phyloP scores from a whole-genome alignment of 2,329 filamentous ascomycete species.

The Aureobasidium leucospermi region DNA sequence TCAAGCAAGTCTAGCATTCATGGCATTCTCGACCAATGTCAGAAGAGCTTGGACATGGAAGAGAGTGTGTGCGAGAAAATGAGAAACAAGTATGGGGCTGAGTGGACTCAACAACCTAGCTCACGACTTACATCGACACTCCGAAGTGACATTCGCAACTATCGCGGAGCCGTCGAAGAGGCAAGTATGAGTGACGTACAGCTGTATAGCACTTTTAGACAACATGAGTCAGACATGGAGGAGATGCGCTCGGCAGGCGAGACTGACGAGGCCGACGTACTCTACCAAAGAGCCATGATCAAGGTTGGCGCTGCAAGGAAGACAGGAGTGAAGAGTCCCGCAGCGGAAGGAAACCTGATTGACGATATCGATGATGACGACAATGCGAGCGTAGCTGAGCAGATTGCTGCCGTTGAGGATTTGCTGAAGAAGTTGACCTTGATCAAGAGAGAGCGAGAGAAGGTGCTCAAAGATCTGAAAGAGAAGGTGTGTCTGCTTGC shows the following conservation, averaged over 20 bases:
- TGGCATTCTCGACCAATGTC: conserved; percentile 65
- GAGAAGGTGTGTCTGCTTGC: conserved; percentile 63
- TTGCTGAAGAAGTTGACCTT: conserved; percentile 84
- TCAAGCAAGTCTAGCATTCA: conserved; percentile 71
- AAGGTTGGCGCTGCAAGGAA: conserved; percentile 57
- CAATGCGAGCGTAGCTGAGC: conserved; percentile 74
- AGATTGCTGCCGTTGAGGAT: conserved; percentile 83
- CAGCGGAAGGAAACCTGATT: conserved; percentile 69
- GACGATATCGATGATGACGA: conserved; percentile 88
- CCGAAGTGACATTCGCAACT: conserved; percentile 77
- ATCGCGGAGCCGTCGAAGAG: conserved; percentile 82
- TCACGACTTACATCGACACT: conserved; percentile 81
- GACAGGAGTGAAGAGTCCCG: conserved; percentile 48
- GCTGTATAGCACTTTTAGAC: conserved; percentile 72
- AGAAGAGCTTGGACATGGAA: conserved; percentile 90
- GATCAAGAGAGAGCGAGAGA: conserved; percentile 83
- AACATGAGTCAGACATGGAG: conserved; percentile 83
- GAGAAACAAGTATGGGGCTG: conserved; percentile 89
- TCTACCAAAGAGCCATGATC: conserved; percentile 81
- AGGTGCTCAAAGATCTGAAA: conserved; percentile 93
- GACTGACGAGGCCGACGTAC: conserved; percentile 73
- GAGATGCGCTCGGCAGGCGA: conserved; percentile 90
- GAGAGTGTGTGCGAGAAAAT: conserved; percentile 99
- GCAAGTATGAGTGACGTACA: conserved; percentile 80
- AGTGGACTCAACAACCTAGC: conserved; percentile 97